Evolutionary conservation across 352 stramenopile species (phyloP).

Genomic region (Elongisporangium undulatum): DNA sequence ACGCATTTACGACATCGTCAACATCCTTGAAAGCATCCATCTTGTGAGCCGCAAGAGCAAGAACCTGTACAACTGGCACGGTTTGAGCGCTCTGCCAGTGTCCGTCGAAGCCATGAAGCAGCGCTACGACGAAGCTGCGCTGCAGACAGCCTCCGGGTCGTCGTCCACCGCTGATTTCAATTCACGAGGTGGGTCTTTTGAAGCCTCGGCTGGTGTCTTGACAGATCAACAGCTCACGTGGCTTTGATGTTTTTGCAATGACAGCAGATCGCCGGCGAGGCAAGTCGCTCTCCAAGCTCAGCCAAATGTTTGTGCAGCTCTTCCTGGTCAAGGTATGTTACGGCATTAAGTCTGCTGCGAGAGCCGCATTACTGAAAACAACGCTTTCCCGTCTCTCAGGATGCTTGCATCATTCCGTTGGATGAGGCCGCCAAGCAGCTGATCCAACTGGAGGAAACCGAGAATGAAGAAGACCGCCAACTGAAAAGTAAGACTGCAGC

Average conservation of each 20-base stretch:
- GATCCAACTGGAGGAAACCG: conserved; percentile 81
- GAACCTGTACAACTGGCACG: conserved; percentile 95
- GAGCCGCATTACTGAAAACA: neutral
- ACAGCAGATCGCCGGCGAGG: conserved; percentile 55
- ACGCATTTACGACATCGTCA: conserved; percentile 98
- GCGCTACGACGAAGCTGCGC: conserved; percentile 32
- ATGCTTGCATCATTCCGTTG: conserved; percentile 90
- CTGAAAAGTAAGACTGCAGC: conserved; percentile 62
- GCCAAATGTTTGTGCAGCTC: conserved; percentile 94
- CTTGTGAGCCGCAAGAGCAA: conserved; percentile 95
- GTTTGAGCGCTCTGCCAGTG: conserved; percentile 51
- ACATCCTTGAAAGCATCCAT: conserved; percentile 95
- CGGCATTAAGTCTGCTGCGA: neutral
- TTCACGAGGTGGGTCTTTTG: conserved; percentile 40
- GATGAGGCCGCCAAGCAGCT: conserved; percentile 93
- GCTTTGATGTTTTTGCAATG: neutral
- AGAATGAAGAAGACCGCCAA: conserved; percentile 70
- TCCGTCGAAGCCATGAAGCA: conserved; percentile 73
- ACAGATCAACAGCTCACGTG: neutral
- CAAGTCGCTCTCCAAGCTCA: conserved; percentile 90
- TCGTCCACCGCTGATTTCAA: conserved; percentile 40
- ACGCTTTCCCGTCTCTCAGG: conserved; percentile 21
- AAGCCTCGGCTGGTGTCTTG: no score
- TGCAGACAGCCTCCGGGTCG: conserved; percentile 7
- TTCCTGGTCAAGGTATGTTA: conserved; percentile 86